Evolutionary conservation across 169 alveolate species (phyloP).

Genomic region (Cystoisospora suis): DNA sequence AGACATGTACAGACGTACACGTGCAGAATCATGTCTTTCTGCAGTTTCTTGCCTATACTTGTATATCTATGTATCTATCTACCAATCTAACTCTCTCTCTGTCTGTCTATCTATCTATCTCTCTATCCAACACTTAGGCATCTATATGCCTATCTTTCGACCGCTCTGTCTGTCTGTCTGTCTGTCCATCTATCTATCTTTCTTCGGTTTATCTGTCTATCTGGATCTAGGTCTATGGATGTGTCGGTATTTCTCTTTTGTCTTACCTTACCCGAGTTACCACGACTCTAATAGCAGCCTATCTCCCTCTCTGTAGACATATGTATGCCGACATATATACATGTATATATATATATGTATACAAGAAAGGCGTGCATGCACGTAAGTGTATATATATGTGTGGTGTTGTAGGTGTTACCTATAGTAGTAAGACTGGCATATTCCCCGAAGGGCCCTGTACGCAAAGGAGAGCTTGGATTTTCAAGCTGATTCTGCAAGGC

Average conservation of each 20-base stretch:
- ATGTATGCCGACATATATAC: background rate
- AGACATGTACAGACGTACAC: background rate
- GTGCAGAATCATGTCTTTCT: background rate
- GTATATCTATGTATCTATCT: too few species aligned
- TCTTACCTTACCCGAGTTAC: background rate
- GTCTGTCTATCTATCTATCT: too few species aligned
- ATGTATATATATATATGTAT: background rate
- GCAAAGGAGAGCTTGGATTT: conserved; percentile 51
- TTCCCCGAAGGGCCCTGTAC: conserved; percentile 63
- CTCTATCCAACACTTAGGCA: too few species aligned
- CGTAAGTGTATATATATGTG: too few species aligned
- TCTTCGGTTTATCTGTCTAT: too few species aligned
- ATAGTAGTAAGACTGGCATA: conserved; percentile 52
- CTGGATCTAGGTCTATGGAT: too few species aligned
- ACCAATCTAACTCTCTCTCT: too few species aligned
- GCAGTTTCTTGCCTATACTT: background rate
- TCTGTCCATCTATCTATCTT: background rate
- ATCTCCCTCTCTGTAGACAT: too few species aligned
- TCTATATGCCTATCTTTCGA: too few species aligned
- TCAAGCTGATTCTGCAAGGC: conserved; percentile 62
- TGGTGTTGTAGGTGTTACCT: too few species aligned
- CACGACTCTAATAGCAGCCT: background rate
- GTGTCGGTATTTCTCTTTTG: too few species aligned
- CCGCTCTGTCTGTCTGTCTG: background rate
- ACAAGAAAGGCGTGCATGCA: background rate